phyloP scores from a whole-genome alignment of 257 asterid species.

The Cinchona pubescens region DNA sequence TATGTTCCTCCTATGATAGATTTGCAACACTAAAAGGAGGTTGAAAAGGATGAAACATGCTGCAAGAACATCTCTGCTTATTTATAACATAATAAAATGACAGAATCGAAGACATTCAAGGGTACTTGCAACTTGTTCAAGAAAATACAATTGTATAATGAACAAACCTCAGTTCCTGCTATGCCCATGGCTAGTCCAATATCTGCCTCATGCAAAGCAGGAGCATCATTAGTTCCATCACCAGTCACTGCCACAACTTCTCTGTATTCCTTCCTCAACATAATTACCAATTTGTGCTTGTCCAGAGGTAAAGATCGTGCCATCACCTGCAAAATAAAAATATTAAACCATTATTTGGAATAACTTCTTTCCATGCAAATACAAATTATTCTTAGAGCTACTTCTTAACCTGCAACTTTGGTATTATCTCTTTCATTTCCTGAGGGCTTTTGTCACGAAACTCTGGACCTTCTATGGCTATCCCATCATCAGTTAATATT shows the following conservation, averaged over 20 bases:
- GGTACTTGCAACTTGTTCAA: not conserved
- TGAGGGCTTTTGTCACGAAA: slow-evolving; percentile 54
- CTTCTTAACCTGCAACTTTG: slow-evolving; percentile 59
- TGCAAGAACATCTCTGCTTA: not conserved
- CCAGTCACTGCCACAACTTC: slow-evolving; percentile 90
- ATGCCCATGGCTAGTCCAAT: slow-evolving; percentile 55
- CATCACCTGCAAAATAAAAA: slow-evolving; percentile 71
- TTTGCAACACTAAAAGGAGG: not conserved
- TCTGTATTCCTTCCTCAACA: slow-evolving; percentile 45
- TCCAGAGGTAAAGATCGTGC: slow-evolving; percentile 96
- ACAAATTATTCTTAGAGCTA: not conserved
- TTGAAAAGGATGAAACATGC: not conserved
- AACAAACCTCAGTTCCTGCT: slow-evolving; percentile 49
- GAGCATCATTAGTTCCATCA: slow-evolving; percentile 53
- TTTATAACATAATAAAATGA: not conserved
- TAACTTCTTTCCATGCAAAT: not conserved
- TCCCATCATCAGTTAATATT: slow-evolving; percentile 62
- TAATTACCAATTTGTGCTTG: slow-evolving; percentile 70
- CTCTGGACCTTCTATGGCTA: slow-evolving; percentile 87
- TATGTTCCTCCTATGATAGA: not conserved
- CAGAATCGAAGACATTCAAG: not conserved
- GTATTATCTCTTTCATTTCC: slow-evolving; percentile 59
- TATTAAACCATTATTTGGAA: too few relatives aligned
- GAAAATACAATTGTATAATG: not conserved
- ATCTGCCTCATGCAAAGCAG: slow-evolving; percentile 50